Evolutionary conservation across 768 basidiomycete genomes (phyloP).

Genomic region (Tylopilus sp.): DNA sequence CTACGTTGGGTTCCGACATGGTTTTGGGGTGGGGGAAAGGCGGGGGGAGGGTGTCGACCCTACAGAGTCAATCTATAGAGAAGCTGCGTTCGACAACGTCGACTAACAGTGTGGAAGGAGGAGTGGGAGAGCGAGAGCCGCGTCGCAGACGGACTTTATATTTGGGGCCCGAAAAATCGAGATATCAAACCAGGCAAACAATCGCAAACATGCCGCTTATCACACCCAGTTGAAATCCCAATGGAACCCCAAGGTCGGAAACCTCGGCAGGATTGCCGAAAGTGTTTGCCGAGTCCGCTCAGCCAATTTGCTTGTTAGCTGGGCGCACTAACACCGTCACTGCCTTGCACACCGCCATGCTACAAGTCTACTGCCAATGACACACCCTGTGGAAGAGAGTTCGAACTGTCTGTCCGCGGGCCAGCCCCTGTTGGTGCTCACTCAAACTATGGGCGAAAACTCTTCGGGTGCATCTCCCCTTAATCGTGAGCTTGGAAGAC

Average conservation of each 20-base stretch:
- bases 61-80: conserved; percentile 29
- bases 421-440: too few relatives aligned
- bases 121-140: conserved; percentile 31
- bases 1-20: conserved; percentile 42
- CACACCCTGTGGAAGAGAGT: not conserved
- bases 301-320: too few relatives aligned
- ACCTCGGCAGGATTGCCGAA: conserved; percentile 30
- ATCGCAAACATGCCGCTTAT: conserved; percentile 24
- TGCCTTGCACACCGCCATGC: not conserved
- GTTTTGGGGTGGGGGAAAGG: not conserved
- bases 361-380: too few relatives aligned
- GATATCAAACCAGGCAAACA: conserved; percentile 28
- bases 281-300: conserved; percentile 11
- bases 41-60: conserved; percentile 18
- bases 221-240: conserved; percentile 22
- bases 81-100: conserved; percentile 10
- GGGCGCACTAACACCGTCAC: conserved; percentile 16
- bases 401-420: too few relatives aligned
- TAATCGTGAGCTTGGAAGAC: not conserved
- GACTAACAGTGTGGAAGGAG: conserved; percentile 18
- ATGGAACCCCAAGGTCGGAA: conserved; percentile 14
- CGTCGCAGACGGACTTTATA: conserved; percentile 34
- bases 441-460: too few relatives aligned
- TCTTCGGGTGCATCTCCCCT: too few relatives aligned
- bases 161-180: conserved; percentile 26